phyloP scores from a whole-genome alignment of 108 stramenopile species.

The Nitzschia inconspicua region DNA sequence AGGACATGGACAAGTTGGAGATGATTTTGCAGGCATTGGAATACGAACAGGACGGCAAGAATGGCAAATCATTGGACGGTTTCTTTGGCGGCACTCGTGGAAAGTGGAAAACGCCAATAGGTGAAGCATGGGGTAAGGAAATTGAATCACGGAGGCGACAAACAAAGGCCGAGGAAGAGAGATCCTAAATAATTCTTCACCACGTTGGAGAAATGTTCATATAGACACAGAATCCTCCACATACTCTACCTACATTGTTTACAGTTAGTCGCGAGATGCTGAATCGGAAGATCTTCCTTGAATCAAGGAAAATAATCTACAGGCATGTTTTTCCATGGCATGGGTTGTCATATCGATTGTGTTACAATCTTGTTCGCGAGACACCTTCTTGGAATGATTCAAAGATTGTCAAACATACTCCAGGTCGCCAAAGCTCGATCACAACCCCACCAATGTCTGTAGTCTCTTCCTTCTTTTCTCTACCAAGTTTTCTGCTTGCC shows the following conservation, averaged over 20 bases:
- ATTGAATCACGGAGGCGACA: conserved; percentile 45
- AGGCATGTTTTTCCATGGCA: conserved; percentile 38
- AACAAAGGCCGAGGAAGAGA: too few species aligned
- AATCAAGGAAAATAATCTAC: conserved; percentile 18
- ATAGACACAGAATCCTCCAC: too few species aligned
- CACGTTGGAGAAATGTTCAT: too few species aligned
- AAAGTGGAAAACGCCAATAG: conserved; percentile 60
- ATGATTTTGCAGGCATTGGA: conserved; percentile 84
- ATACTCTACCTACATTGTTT: too few species aligned
- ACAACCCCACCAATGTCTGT: neutral
- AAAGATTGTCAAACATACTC: conserved; percentile 22
- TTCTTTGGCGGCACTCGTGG: conserved; percentile 62
- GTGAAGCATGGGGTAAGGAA: conserved; percentile 56
- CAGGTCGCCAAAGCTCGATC: conserved; percentile 22
- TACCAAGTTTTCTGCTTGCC: conserved; percentile 15
- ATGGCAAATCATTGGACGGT: conserved; percentile 30
- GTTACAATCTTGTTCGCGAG: conserved; percentile 14
- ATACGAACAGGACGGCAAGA: conserved; percentile 61
- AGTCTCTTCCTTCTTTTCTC: conserved; percentile 20
- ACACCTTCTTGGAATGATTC: conserved; percentile 22
- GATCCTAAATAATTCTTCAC: too few species aligned
- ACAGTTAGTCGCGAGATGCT: neutral
- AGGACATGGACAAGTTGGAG: conserved; percentile 86
- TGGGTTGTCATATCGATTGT: conserved; percentile 38
- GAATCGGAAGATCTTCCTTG: conserved; percentile 14